These are phyloP conservation scores for Hygrophoropsis aurantiaca DNA, from an alignment of 768 basidiomycete species.

Conservation along the genomic window DNA sequence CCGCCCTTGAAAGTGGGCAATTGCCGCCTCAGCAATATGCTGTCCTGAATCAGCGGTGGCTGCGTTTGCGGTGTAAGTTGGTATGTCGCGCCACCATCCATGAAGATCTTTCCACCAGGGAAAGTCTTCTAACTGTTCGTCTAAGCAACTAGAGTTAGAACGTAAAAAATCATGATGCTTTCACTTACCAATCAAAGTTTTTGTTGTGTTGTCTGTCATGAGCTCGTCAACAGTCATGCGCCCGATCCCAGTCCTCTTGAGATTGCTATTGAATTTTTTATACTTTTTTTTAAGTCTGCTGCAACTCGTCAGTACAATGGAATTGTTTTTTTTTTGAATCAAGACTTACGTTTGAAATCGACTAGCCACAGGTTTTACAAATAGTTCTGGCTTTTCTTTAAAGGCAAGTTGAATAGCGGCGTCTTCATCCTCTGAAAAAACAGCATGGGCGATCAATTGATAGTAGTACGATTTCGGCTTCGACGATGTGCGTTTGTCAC, in stretches of 20 bases:
- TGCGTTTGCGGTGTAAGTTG: no score
- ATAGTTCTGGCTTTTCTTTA: no score
- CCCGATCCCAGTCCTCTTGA: background rate
- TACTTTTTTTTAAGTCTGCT: background rate
- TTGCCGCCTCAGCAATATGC: no score
- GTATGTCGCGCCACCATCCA: no score
- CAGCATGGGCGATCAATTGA: background rate
- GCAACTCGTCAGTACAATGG: background rate
- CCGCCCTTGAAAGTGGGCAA: no score
- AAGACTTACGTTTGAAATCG: background rate
- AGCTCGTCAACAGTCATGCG: background rate
- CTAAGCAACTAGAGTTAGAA: no score
- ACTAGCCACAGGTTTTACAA: no score
- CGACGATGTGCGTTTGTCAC: conserved; percentile 9
- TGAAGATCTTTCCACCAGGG: no score
- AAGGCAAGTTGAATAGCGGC: background rate
- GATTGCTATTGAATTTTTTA: background rate
- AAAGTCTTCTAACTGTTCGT: no score
- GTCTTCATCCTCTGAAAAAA: background rate
- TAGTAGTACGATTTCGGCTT: background rate
- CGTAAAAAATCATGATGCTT: no score
- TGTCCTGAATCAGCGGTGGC: no score
- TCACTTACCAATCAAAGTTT: background rate
- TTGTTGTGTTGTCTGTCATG: background rate
- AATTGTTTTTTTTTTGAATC: no score